Conservation (phyloP, 2,329 filamentous ascomycete species). For the Alternaria incomplexa region DNA sequence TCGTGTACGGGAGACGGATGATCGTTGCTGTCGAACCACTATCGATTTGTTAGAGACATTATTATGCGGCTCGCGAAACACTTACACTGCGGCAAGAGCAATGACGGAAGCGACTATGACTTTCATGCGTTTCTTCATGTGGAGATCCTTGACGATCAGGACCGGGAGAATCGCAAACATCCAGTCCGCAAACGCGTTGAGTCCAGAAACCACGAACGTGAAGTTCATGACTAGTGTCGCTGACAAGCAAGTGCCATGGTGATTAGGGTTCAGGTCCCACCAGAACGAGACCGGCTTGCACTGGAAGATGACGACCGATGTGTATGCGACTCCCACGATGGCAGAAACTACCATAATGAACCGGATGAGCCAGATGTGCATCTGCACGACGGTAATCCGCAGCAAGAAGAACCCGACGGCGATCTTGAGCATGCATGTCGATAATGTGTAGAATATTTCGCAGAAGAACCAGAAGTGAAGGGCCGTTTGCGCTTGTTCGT, state of each 20-base stretch:
- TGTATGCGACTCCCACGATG: conserved; percentile 55
- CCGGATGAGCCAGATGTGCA: conserved; percentile 56
- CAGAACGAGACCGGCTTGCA: conserved; percentile 59
- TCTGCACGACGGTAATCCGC: conserved; percentile 54
- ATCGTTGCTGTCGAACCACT: conserved; percentile 49
- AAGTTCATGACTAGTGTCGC: conserved; percentile 58
- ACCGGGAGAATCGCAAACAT: conserved; percentile 45
- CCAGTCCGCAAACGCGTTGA: conserved; percentile 40
- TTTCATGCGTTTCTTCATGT: conserved; percentile 62
- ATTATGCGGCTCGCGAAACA: not conserved
- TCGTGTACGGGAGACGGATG: conserved; percentile 38
- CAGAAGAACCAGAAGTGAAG: conserved; percentile 59
- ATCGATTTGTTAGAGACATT: conserved; percentile 8
- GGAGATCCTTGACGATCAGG: conserved; percentile 60
- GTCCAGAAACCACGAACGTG: conserved; percentile 49
- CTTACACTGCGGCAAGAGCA: conserved; percentile 51
- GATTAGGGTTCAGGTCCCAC: conserved; percentile 51
- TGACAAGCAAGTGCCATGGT: conserved; percentile 49
- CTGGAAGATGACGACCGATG: conserved; percentile 59
- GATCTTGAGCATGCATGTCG: conserved; percentile 56
- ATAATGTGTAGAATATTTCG: conserved; percentile 59
- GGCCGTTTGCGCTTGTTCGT: conserved; percentile 31
- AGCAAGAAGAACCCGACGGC: conserved; percentile 60
- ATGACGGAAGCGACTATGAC: conserved; percentile 60
- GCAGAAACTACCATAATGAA: conserved; percentile 53